Evolutionary conservation across 768 basidiomycete genomes (phyloP).

Genomic region (Psilocybe sp.): DNA sequence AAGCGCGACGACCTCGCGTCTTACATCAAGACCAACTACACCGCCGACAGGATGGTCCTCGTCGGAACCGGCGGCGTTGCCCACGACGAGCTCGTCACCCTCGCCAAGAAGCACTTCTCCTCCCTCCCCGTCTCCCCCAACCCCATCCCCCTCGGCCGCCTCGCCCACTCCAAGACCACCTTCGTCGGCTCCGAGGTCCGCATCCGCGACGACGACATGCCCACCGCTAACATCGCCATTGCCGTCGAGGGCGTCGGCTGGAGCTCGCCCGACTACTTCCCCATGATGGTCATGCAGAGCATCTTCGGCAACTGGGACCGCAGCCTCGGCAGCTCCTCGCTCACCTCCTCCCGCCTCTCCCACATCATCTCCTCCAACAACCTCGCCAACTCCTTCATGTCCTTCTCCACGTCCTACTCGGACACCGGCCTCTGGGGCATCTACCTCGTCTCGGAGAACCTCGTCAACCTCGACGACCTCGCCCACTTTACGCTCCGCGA

Average conservation of each 20-base stretch:
- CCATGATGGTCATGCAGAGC: slow-evolving; percentile 97
- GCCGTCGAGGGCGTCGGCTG: slow-evolving; percentile 98
- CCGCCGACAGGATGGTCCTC: slow-evolving; percentile 97
- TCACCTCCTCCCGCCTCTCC: slow-evolving; percentile 88
- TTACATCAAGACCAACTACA: slow-evolving; percentile 98
- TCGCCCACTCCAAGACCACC: slow-evolving; percentile 69
- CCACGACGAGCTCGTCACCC: slow-evolving; percentile 88
- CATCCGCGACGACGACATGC: slow-evolving; percentile 86
- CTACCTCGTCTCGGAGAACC: slow-evolving; percentile 94
- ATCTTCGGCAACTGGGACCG: slow-evolving; percentile 99
- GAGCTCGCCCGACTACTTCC: slow-evolving; percentile 98
- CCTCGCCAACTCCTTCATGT: slow-evolving; percentile 99
- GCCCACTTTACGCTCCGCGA: slow-evolving; percentile 92
- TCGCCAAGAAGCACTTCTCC: slow-evolving; percentile 93
- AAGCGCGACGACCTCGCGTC: slow-evolving; percentile 80
- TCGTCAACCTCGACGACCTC: slow-evolving; percentile 90
- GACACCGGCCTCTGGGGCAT: slow-evolving; percentile 99
- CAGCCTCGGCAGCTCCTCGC: slow-evolving; percentile 84
- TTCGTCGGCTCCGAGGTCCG: slow-evolving; percentile 97
- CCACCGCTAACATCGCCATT: slow-evolving; percentile 91
- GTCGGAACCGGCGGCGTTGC: slow-evolving; percentile 96
- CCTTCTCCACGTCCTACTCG: slow-evolving; percentile 97
- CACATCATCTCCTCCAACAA: slow-evolving; percentile 90
- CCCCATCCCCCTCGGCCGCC: slow-evolving; percentile 85
- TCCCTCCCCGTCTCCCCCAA: slow-evolving; percentile 81